These are phyloP conservation scores for Fomitopsis pulvina DNA, from an alignment of 768 basidiomycete species.

Conservation along the genomic window DNA sequence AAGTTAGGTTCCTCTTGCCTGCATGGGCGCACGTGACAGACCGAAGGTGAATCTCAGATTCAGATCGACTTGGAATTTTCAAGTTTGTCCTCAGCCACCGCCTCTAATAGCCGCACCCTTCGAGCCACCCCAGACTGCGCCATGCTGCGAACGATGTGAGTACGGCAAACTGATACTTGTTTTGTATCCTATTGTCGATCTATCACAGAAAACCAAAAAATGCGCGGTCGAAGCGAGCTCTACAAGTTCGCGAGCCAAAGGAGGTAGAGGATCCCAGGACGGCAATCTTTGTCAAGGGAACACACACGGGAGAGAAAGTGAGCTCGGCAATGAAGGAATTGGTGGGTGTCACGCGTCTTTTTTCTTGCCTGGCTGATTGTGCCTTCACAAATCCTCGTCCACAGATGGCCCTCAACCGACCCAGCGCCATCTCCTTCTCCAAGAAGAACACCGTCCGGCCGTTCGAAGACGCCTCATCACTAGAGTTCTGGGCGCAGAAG, in stretches of 20 bases:
- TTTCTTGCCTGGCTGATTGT: background rate
- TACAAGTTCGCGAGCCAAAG: conserved; percentile 84
- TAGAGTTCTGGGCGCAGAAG: conserved; percentile 91
- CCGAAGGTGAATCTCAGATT: background rate
- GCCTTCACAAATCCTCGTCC: background rate
- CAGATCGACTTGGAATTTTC: background rate
- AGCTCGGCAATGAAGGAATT: conserved; percentile 83
- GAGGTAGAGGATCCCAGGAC: conserved; percentile 85
- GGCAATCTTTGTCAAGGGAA: conserved; percentile 86
- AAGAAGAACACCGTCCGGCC: conserved; percentile 91
- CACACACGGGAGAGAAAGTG: conserved; percentile 76
- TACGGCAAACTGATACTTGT: background rate
- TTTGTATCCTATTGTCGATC: background rate
- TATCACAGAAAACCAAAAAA: conserved; percentile 80
- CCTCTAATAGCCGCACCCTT: background rate
- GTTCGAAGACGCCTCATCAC: conserved; percentile 76
- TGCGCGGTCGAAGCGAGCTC: conserved; percentile 86
- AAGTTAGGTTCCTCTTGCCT: too few species aligned
- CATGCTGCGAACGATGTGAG: conserved; percentile 26
- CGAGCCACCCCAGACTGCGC: background rate
- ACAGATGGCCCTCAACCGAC: conserved; percentile 92
- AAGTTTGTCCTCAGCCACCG: background rate
- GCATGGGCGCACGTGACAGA: too few species aligned
- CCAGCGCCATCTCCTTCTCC: conserved; percentile 84
- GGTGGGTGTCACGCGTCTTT: conserved; percentile 38